These are phyloP conservation scores for Psilocybe tampanensis DNA, from an alignment of 768 basidiomycete species.

Conservation along the genomic window DNA sequence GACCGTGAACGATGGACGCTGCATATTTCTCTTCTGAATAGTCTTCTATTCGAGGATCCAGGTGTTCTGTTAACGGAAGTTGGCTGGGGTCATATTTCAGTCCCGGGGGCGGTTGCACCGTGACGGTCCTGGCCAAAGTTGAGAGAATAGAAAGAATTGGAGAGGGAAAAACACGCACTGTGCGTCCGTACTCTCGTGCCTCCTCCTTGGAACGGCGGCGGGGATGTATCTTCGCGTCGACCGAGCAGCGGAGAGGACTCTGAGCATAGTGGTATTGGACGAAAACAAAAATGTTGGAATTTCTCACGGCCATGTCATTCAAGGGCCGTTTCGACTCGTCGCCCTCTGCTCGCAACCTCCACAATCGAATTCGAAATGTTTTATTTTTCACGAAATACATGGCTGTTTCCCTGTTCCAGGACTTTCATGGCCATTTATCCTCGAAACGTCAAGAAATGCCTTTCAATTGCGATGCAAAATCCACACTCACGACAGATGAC, in stretches of 20 bases:
- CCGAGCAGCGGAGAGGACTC: slow-evolving; percentile 18
- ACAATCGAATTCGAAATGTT: neutral
- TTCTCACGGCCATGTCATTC: slow-evolving; percentile 17
- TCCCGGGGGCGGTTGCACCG: slow-evolving; percentile 12
- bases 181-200: slow-evolving; percentile 10
- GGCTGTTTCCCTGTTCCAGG: too few relatives aligned
- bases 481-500: too few relatives aligned
- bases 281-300: slow-evolving; percentile 13
- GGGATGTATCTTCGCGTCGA: slow-evolving; percentile 18
- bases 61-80: slow-evolving; percentile 20
- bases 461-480: too few relatives aligned
- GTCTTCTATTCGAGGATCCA: slow-evolving; percentile 17
- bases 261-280: slow-evolving; percentile 19
- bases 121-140: neutral
- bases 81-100: slow-evolving; percentile 24
- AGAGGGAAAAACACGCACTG: slow-evolving; percentile 1
- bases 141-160: neutral
- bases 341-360: neutral
- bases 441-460: too few relatives aligned
- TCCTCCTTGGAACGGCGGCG: slow-evolving; percentile 10
- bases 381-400: too few relatives aligned
- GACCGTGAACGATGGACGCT: slow-evolving; percentile 63
- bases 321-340: neutral
- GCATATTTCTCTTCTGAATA: slow-evolving; percentile 50
- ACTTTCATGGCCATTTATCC: too few relatives aligned